Percentiles rank a stretch among this genome's conserved stretches.
phyloP scores from a whole-genome alignment of 331 rosid species.

The Malus hybrid region DNA sequence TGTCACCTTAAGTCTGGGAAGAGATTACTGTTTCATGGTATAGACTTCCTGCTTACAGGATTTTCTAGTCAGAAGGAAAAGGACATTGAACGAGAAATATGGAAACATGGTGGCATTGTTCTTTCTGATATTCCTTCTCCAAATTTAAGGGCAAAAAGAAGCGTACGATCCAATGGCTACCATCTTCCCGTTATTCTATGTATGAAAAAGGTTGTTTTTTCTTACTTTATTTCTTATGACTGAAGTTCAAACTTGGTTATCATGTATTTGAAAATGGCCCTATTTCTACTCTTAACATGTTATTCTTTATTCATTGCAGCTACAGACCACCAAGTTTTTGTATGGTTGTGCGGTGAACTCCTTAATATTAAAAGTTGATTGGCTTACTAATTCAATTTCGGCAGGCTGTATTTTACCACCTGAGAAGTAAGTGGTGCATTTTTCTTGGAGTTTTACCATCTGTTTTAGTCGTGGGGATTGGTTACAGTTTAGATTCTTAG shows the following conservation, averaged over 20 bases:
- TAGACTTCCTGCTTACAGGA: constrained; percentile 78
- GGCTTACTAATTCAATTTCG: constrained; percentile 67
- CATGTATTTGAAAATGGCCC: background rate
- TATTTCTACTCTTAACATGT: constrained; percentile 18
- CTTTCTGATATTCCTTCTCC: constrained; percentile 66
- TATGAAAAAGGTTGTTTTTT: constrained; percentile 49
- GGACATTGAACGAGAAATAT: constrained; percentile 49
- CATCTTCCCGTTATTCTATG: constrained; percentile 71
- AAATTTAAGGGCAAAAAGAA: constrained; percentile 36
- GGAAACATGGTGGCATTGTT: constrained; percentile 68
- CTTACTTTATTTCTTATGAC: background rate
- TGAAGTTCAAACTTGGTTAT: background rate
- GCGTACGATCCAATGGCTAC: constrained; percentile 21
- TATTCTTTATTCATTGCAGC: constrained; percentile 47
- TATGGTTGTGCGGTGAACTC: constrained; percentile 87
- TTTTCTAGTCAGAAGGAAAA: constrained; percentile 54
- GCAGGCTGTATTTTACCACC: constrained; percentile 54
- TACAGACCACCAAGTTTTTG: constrained; percentile 69
- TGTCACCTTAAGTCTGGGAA: constrained; percentile 22
- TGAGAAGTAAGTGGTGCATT: constrained; percentile 53
- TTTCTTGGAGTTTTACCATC: background rate
- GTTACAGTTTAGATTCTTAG: background rate
- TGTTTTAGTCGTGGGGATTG: background rate
- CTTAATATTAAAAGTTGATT: constrained; percentile 54
- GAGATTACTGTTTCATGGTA: constrained; percentile 54